Base-by-base conservation (phyloP, 164 flowering plant genomes). In the Houttuynia cordata region DNA sequence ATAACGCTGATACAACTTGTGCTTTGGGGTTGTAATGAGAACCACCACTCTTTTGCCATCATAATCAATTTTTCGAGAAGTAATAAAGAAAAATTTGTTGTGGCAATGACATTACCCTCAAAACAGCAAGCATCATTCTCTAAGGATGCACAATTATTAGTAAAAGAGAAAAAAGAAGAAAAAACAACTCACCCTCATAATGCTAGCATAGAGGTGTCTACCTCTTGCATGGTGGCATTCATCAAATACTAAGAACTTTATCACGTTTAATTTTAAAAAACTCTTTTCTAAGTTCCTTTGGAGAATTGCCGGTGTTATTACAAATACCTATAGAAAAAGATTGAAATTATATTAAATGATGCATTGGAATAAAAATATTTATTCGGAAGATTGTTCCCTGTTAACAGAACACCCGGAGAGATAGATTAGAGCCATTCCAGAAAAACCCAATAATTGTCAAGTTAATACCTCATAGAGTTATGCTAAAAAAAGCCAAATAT, bases 141-240 rank as follows among this genome's bases (percentile, higher is more conserved):
- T 1, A 3, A 42, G 4, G 49, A 14, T 42, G 9, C 49, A 42
- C 1, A 42, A n/a, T n/a, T n/a, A n/a, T n/a, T n/a, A n/a, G n/a
- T n/a, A n/a, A n/a, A n/a, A n/a, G n/a, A n/a, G n/a, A n/a, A n/a
- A 54, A 14, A 39, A 34, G 1, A 21, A 10, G 1, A 5, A 1
- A 52, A 14, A 12, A 57, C n/a, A 61, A 70, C 79, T 70, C 59
- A 85, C 97, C 70, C 34, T 80, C 96, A 91, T 78, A 47, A 91
- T 86, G 68, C 81, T 72, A 41, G 96, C 92, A 77, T 88, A 88
- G 12, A 83, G 82, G 60, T 76, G 75, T 50, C 68, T 82, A n/a
- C 92, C 92, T 59, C 78, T 72, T 51, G 96, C 91, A 73, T 86
- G 86, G 68, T 91, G 97, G 75, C 97, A 91, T 74, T 91, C 97